Evolutionary conservation across 2,329 filamentous ascomycete genomes (phyloP), one percentile per base, ranked within the genome.

Genomic region (Aspergillus fumigatiaffinis): DNA sequence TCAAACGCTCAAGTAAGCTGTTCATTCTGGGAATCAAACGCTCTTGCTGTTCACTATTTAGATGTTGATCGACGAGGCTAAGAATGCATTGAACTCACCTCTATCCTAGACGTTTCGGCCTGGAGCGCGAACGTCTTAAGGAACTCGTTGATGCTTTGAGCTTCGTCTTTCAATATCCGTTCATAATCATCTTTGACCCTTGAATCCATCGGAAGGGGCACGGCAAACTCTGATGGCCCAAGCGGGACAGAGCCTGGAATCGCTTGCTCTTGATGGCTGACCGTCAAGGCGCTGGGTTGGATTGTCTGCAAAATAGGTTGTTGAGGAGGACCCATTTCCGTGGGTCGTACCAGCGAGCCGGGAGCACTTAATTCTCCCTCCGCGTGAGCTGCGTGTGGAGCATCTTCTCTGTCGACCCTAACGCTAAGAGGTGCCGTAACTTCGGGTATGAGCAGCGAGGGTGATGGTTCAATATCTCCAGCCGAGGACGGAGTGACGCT

Each of bases 171-270:
- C 26, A 77, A 56, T 1, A 73, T 66, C 29, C 63, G 63, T 53
- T 76, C 73, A 53, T 77, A 77, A 53, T 76, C 73, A 58, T 76
- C 73, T 51, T 77, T 77, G 3, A 77, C 69, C 38, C 75, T 69
- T 23, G 75, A 74, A 59, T 77, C 75, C 74, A 77, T 77, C 0
- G 76, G 73, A 50, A 77, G 70, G 4, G 73, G 69, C 7, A 77
- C 65, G 20, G 73, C 75, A 59, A 74, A 77, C 58, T 77, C 76
- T 12, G 66, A 70, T 10, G 72, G 68, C 2, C 74, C 73, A 51
- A 77, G 70, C 21, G 66, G 62, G 32, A 76, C 63, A 21, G 71
- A 71, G 8, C 71, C 71, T 20, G 68, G 71, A 14, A 55, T 41
- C n/a, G 52, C 41, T 46, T 71, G 61, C 48, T 72, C 69, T 9